phyloP scores from a whole-genome alignment of 179 eudicot species.

The Dionaea muscipula region DNA sequence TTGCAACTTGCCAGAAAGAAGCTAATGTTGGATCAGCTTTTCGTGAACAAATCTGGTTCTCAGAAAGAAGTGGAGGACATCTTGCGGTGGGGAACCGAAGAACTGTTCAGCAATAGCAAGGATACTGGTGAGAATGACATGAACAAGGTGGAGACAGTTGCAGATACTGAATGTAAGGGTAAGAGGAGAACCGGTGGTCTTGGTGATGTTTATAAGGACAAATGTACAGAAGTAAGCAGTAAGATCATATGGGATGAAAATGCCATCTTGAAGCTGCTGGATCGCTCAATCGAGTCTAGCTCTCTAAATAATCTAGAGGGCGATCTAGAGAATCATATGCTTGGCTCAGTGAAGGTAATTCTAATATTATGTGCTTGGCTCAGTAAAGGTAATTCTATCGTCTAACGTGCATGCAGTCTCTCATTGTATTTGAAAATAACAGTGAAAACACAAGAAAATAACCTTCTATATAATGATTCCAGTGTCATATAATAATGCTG shows the following conservation, averaged over 20 bases:
- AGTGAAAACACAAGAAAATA: too few species aligned
- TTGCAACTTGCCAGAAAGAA: constrained; percentile 97
- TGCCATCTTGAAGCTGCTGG: constrained; percentile 86
- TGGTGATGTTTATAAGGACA: constrained; percentile 91
- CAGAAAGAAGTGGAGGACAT: constrained; percentile 97
- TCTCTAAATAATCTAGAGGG: constrained; percentile 58
- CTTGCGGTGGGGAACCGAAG: constrained; percentile 98
- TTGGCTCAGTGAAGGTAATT: constrained; percentile 96
- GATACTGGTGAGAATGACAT: constrained; percentile 35
- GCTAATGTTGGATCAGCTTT: constrained; percentile 95
- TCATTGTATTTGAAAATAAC: not conserved
- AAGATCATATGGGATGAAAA: constrained; percentile 83
- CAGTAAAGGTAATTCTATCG: constrained; percentile 39
- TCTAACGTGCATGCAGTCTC: not conserved
- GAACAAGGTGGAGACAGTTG: constrained; percentile 41
- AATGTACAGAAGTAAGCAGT: constrained; percentile 70
- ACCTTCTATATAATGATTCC: too few species aligned
- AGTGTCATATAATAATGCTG: too few species aligned
- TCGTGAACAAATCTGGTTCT: constrained; percentile 87
- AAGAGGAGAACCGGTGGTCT: constrained; percentile 77
- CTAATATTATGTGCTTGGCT: too few species aligned
- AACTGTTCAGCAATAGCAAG: constrained; percentile 64
- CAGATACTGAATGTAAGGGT: constrained; percentile 52
- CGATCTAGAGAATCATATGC: constrained; percentile 87
- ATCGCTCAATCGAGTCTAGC: constrained; percentile 67